Conservation (phyloP, 108 stramenopile genomes). For the Skeletonema costatum region DNA sequence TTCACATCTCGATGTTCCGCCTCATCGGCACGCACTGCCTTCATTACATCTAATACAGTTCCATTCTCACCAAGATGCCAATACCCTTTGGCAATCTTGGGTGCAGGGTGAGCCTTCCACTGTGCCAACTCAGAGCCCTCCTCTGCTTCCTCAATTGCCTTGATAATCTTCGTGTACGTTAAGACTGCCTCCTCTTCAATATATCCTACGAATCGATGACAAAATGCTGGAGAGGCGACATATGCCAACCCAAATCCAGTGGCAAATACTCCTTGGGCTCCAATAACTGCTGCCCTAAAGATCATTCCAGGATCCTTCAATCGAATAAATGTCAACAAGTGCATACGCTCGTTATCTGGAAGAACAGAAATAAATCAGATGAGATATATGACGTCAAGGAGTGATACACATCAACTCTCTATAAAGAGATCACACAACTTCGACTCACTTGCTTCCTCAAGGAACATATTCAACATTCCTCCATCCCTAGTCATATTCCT, state of each 20-base stretch:
- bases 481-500: slow-evolving; percentile 91
- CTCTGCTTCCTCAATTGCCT: slow-evolving; percentile 84
- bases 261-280: slow-evolving; percentile 83
- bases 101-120: slow-evolving; percentile 74
- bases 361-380: no score
- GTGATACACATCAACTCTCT: no score
- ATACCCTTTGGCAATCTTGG: slow-evolving; percentile 79
- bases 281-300: slow-evolving; percentile 76
- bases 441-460: slow-evolving; percentile 87
- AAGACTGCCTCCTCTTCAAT: slow-evolving; percentile 92
- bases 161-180: slow-evolving; percentile 92
- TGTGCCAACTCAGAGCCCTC: slow-evolving; percentile 77
- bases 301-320: slow-evolving; percentile 78
- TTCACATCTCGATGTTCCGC: slow-evolving; percentile 96
- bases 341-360: slow-evolving; percentile 94
- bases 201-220: slow-evolving; percentile 98
- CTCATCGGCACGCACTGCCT: slow-evolving; percentile 93
- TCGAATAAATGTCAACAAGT: slow-evolving; percentile 88
- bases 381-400: no score
- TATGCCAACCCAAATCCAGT: slow-evolving; percentile 83
- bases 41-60: slow-evolving; percentile 89
- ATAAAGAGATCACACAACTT: no score
- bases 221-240: slow-evolving; percentile 86
- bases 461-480: slow-evolving; percentile 93
- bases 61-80: slow-evolving; percentile 90